Conservation (phyloP, 176 grass and related monocot species). For the Saccharum spontaneum region DNA sequence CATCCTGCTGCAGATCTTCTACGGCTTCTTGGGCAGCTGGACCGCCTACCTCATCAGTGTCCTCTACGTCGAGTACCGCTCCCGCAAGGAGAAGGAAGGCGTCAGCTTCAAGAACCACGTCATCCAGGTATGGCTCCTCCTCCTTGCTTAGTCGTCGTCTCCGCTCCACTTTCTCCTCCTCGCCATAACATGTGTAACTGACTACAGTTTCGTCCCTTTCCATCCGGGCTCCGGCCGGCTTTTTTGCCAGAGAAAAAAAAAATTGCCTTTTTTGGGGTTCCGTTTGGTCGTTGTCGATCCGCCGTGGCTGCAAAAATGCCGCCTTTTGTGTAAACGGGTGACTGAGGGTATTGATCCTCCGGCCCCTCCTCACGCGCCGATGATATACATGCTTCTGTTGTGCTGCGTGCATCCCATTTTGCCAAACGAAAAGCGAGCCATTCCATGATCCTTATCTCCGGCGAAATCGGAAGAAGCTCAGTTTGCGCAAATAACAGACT, state of each 20-base stretch:
- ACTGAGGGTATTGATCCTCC: conserved; percentile 12
- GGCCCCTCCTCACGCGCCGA: neutral
- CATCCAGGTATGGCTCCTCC: conserved; percentile 46
- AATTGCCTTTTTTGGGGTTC: conserved; percentile 8
- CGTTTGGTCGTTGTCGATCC: conserved; percentile 40
- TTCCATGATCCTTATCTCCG: conserved; percentile 9
- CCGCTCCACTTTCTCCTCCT: conserved; percentile 3
- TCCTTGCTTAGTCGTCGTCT: neutral
- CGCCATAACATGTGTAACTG: neutral
- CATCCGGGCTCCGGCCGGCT: neutral
- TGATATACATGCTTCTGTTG: conserved; percentile 6
- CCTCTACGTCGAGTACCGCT: conserved; percentile 77
- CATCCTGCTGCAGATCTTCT: conserved; percentile 68
- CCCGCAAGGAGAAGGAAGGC: conserved; percentile 72
- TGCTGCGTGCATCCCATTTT: conserved; percentile 3
- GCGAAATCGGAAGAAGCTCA: neutral
- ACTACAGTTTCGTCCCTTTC: conserved; percentile 32
- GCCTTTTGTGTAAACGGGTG: conserved; percentile 3
- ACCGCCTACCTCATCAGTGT: conserved; percentile 80
- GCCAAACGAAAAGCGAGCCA: neutral
- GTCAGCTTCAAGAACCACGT: conserved; percentile 76
- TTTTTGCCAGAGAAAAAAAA: neutral
- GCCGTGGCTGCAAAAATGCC: conserved; percentile 34
- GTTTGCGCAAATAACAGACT: neutral
- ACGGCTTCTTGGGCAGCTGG: conserved; percentile 73